Conservation (phyloP, 805 yeast species). For the Candida jianshihensis region DNA sequence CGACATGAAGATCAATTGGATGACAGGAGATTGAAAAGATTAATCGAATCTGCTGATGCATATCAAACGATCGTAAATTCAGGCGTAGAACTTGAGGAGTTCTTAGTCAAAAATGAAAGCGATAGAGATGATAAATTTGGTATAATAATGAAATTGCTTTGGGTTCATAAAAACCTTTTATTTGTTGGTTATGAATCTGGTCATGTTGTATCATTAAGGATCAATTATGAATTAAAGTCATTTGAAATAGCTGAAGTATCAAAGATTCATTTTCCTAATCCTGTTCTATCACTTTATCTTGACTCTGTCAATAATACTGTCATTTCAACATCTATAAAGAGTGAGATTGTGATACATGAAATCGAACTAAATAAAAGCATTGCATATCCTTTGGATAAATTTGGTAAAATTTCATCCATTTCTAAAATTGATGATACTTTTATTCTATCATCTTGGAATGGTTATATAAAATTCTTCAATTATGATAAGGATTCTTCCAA, state of each 20-base stretch:
- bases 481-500: conserved; percentile 8
- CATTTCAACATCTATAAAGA: conserved; percentile 43
- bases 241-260: conserved; percentile 10
- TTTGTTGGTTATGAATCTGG: conserved; percentile 74
- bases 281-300: conserved; percentile 38
- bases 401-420: conserved; percentile 31
- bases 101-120: conserved; percentile 6
- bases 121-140: conserved; percentile 40
- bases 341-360: conserved; percentile 29
- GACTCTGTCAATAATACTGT: conserved; percentile 23
- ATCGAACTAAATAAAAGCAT: background rate
- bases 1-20: conserved; percentile 5
- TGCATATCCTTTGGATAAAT: conserved; percentile 18
- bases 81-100: conserved; percentile 14
- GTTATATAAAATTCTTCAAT: conserved; percentile 29
- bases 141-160: conserved; percentile 54
- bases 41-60: conserved; percentile 19
- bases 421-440: conserved; percentile 16
- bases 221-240: conserved; percentile 13
- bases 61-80: conserved; percentile 8
- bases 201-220: conserved; percentile 32
- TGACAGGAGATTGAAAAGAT: conserved; percentile 16
- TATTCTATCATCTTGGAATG: conserved; percentile 49
- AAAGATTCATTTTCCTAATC: conserved; percentile 43
- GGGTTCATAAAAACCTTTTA: conserved; percentile 27